Percentiles rank a stretch among this genome's conserved stretches.
These are phyloP conservation scores for Colletotrichum nymphaeae DNA, from an alignment of 2,329 filamentous ascomycete genomes.

Conservation along the genomic window DNA sequence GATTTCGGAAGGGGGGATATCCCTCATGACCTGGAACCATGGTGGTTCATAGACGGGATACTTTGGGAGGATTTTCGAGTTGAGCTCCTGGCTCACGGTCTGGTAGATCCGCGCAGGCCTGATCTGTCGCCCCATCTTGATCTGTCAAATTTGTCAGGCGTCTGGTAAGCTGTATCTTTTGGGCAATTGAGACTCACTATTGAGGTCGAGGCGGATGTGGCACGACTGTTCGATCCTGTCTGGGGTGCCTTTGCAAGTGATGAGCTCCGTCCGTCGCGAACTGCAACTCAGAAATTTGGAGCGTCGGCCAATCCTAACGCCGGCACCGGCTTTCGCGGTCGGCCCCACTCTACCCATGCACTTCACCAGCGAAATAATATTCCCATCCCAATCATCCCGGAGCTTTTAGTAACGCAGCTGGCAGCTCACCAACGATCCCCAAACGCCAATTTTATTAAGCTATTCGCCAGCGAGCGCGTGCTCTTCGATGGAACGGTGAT, in stretches of 20 bases:
- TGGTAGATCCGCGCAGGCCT: conserved; percentile 60
- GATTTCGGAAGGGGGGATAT: conserved; percentile 69
- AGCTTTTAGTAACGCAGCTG: conserved; percentile 27
- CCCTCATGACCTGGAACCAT: conserved; percentile 64
- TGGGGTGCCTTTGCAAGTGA: neutral
- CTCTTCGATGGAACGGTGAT: conserved; percentile 33
- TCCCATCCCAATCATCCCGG: conserved; percentile 23
- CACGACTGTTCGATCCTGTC: neutral
- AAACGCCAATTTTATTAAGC: neutral
- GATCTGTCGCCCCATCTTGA: conserved; percentile 57
- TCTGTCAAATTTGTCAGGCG: neutral
- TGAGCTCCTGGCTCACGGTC: conserved; percentile 56
- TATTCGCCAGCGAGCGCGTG: neutral
- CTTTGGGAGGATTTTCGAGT: conserved; percentile 51
- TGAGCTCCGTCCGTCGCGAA: conserved; percentile 7
- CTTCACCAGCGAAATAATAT: conserved; percentile 32
- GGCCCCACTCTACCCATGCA: conserved; percentile 26
- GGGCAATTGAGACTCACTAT: neutral
- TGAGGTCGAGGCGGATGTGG: neutral
- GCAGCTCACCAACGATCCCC: conserved; percentile 2
- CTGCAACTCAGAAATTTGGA: conserved; percentile 36
- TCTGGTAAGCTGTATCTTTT: no score
- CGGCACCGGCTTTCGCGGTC: conserved; percentile 6
- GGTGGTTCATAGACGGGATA: conserved; percentile 50
- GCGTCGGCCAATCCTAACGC: conserved; percentile 36